phyloP scores from a whole-genome alignment of 129 eudicot species.

The Centella asiatica region DNA sequence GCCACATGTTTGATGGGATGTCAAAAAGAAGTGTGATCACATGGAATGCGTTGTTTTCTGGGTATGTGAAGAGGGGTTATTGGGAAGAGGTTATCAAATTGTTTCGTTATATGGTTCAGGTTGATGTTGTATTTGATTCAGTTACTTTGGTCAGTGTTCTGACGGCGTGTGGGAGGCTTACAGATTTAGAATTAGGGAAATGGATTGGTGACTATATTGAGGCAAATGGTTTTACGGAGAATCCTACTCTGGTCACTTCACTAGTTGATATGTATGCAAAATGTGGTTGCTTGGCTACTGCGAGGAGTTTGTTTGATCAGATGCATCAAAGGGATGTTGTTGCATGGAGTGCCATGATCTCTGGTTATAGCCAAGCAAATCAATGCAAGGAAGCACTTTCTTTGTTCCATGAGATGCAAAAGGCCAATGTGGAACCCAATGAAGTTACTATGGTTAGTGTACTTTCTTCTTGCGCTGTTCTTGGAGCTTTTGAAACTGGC shows the following conservation, averaged over 20 bases:
- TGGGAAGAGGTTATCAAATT: not conserved
- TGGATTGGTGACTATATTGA: not conserved
- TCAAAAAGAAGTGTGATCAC: not conserved
- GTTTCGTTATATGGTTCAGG: not conserved
- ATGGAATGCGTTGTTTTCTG: not conserved
- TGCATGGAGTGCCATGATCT: conserved; percentile 1
- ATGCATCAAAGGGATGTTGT: not conserved
- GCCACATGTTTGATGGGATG: not conserved
- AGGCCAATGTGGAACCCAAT: not conserved
- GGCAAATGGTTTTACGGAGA: not conserved
- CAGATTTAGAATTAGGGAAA: not conserved
- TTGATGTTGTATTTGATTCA: not conserved
- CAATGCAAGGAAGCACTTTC: not conserved
- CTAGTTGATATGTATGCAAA: not conserved
- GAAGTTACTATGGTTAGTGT: not conserved
- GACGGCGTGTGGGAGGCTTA: not conserved
- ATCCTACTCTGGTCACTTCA: not conserved
- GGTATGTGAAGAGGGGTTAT: not conserved
- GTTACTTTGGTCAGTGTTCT: not conserved
- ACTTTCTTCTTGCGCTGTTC: not conserved
- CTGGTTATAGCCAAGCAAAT: not conserved
- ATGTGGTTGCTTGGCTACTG: not conserved
- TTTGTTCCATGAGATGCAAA: not conserved
- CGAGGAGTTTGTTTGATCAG: not conserved
- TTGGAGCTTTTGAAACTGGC: not conserved